Evolutionary conservation across 306 rosid genomes (phyloP).

Genomic region (Ammopiptanthus mongolicus): DNA sequence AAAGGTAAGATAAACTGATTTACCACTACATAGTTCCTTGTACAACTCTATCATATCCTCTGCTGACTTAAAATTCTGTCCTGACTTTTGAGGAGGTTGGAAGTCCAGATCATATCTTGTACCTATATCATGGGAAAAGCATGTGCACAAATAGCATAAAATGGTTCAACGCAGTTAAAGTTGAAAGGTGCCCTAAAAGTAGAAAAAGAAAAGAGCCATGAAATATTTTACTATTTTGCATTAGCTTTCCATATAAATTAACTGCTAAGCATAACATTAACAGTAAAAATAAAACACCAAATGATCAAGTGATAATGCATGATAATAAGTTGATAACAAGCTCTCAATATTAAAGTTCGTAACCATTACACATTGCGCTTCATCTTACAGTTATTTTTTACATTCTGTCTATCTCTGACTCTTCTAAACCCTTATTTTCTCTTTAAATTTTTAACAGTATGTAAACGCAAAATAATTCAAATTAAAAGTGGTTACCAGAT

Average conservation of each 20-base stretch:
- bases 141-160: constrained; percentile 7
- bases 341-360: not conserved
- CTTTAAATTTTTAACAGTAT: not conserved
- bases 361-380: not conserved
- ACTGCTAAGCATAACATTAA: not conserved
- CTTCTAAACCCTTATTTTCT: not conserved
- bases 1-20: constrained; percentile 2
- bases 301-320: not conserved
- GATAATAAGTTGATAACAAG: not conserved
- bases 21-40: constrained; percentile 76
- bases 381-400: not conserved
- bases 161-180: not conserved
- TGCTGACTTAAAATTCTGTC: constrained; percentile 81
- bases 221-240: not conserved
- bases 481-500: not conserved
- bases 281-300: not conserved
- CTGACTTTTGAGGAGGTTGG: constrained; percentile 67
- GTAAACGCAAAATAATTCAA: not conserved
- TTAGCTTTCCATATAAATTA: not conserved
- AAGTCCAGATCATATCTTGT: constrained; percentile 84
- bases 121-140: constrained; percentile 43
- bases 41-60: constrained; percentile 82
- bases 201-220: not conserved
- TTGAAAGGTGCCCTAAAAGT: not conserved
- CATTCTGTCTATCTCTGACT: not conserved